Percentiles rank a stretch among this genome's conserved stretches.
Evolutionary conservation across 192 early-diverging fungal species (phyloP).

Genomic region (Martensiomyces pterosporus): DNA sequence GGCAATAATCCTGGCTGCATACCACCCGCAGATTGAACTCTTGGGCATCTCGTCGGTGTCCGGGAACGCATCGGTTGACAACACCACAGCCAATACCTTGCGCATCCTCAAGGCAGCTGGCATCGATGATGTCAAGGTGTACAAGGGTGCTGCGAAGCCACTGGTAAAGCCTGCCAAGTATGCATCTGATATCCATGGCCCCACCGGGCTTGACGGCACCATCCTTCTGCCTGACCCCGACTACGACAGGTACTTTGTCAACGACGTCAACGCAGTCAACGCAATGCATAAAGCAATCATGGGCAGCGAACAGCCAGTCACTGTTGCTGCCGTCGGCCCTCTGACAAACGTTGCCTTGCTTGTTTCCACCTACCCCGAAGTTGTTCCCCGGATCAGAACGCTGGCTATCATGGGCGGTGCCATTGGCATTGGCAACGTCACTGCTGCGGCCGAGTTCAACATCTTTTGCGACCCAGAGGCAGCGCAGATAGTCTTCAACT

Average conservation of each 20-base stretch:
- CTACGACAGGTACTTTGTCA: constrained; percentile 9
- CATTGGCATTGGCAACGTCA: constrained; percentile 16
- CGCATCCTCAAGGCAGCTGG: constrained; percentile 23
- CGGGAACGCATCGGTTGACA: constrained; percentile 15
- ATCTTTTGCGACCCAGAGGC: constrained; percentile 35
- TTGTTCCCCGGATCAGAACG: constrained; percentile 27
- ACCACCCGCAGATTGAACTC: constrained; percentile 24
- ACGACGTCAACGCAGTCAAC: constrained; percentile 8
- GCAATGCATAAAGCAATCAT: constrained; percentile 27
- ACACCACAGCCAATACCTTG: constrained; percentile 24
- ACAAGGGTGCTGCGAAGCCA: constrained; percentile 24
- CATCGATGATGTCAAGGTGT: constrained; percentile 20
- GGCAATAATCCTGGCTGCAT: constrained; percentile 26
- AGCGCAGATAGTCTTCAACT: constrained; percentile 19
- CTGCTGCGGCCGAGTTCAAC: constrained; percentile 34
- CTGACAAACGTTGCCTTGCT: constrained; percentile 49
- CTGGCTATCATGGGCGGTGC: constrained; percentile 50
- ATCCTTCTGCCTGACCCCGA: constrained; percentile 10
- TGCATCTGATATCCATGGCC: constrained; percentile 18
- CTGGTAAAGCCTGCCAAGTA: constrained; percentile 10
- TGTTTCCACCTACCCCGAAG: constrained; percentile 43
- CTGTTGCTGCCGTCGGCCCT: constrained; percentile 40
- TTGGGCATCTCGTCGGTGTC: constrained; percentile 25
- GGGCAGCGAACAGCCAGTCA: constrained; percentile 9
- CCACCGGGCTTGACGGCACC: constrained; percentile 12